These are phyloP conservation scores for Umbelopsis ramanniana DNA, from an alignment of 192 early-diverging fungal species.

Conservation along the genomic window DNA sequence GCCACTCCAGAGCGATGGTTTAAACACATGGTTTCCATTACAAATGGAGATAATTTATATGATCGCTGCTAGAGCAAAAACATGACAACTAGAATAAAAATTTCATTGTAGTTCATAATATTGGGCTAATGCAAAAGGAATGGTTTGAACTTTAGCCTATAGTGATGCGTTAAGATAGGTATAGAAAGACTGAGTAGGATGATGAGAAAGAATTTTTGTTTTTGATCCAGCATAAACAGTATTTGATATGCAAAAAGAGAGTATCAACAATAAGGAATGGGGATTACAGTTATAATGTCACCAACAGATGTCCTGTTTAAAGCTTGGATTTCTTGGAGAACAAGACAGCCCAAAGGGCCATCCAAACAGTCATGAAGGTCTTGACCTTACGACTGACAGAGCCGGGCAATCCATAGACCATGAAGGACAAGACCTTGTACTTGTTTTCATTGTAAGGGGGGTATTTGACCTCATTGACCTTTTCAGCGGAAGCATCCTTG, in stretches of 20 bases:
- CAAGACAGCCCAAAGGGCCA: conserved; percentile 15
- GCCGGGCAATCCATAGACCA: conserved; percentile 27
- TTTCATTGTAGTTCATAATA: too few species aligned
- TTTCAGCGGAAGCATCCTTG: conserved; percentile 41
- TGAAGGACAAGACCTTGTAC: conserved; percentile 7
- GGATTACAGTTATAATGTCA: background rate
- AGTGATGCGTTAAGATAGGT: background rate
- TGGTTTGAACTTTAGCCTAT: background rate
- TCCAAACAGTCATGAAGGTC: conserved; percentile 8
- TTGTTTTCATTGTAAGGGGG: conserved; percentile 42
- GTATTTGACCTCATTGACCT: conserved; percentile 37
- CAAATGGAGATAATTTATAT: too few species aligned
- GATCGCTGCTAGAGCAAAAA: too few species aligned
- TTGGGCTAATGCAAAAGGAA: background rate
- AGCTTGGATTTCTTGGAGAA: conserved; percentile 24
- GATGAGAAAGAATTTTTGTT: background rate
- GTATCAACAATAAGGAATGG: background rate
- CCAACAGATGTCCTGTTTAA: background rate
- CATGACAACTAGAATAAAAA: too few species aligned
- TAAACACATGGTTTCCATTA: too few species aligned
- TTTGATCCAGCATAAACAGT: conserved; percentile 1
- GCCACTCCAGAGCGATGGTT: too few species aligned
- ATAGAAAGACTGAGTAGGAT: background rate
- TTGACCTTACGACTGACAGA: conserved; percentile 18
- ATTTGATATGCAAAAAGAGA: background rate